These are phyloP conservation scores for Phytophthora fragariaefolia DNA, from an alignment of 352 stramenopile species.

Conservation along the genomic window DNA sequence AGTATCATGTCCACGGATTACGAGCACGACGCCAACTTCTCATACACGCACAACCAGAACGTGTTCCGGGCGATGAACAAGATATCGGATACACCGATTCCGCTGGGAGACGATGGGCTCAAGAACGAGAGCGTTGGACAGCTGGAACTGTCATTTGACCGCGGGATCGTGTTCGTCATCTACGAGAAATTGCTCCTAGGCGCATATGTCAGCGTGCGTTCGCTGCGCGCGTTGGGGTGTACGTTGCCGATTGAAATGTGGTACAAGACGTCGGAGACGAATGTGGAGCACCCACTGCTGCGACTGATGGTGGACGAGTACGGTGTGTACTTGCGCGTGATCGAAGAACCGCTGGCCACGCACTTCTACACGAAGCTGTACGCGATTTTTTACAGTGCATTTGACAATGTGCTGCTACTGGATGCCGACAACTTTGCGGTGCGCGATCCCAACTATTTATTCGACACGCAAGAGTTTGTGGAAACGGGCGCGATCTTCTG, in stretches of 20 bases:
- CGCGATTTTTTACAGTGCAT: conserved; percentile 59
- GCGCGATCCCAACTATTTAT: conserved; percentile 69
- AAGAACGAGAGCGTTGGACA: conserved; percentile 38
- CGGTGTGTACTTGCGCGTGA: conserved; percentile 52
- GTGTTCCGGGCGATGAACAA: conserved; percentile 37
- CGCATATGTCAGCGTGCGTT: conserved; percentile 65
- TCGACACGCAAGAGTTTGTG: conserved; percentile 63
- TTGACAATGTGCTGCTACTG: conserved; percentile 62
- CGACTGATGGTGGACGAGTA: conserved; percentile 45
- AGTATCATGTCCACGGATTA: conserved; percentile 59
- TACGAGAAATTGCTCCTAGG: conserved; percentile 66
- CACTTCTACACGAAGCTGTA: conserved; percentile 67
- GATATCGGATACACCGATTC: conserved; percentile 36
- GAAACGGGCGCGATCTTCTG: conserved; percentile 78
- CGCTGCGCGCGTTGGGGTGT: conserved; percentile 51
- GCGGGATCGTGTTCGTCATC: conserved; percentile 67
- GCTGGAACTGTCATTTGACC: conserved; percentile 42
- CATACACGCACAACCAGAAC: conserved; percentile 35
- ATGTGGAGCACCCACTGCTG: conserved; percentile 46
- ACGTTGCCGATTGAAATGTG: conserved; percentile 67
- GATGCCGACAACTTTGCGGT: conserved; percentile 70
- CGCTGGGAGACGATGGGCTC: conserved; percentile 30
- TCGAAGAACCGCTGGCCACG: conserved; percentile 48
- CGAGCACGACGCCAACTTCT: conserved; percentile 53
- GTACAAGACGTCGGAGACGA: conserved; percentile 51